Base-by-base conservation (phyloP, 78 protist species). In the Creolimax fragrantissima region DNA sequence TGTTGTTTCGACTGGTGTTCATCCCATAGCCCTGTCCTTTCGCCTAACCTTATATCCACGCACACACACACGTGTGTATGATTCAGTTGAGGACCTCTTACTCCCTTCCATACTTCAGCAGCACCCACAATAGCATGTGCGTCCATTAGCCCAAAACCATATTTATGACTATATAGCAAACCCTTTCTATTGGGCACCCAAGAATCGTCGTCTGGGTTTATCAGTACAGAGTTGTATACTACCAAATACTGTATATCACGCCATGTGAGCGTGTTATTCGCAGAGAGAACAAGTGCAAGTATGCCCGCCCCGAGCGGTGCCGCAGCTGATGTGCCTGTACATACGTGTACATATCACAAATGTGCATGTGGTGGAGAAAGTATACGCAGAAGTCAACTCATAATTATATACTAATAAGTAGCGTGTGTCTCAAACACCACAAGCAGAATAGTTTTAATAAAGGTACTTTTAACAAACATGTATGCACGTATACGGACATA, bases 301-400 rank as follows among this genome's bases (percentile, higher is more conserved):
- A 93, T 3, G 5, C 92, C 94, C 2, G 94, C 86, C 4, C 92
- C 94, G 17, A 89, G 43, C 35, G 94, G 94, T 2, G 92, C 92
- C 41, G 92, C 89, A 5, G 94, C 94, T 2, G 92, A 89, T 2
- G 94, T 93, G 88, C 35, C 4, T 3, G 37, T 67, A 88, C 35
- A 44, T 5, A 44, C 2, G 4, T 58, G 17, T 58, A 32, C 74
- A 81, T 17, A 39, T 4, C 35, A 84, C 88, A n/a, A n/a, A n/a
- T n/a, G 3, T 32, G 42, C 3, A 84, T 32, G 5, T 35, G 42
- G 88, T 42, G 42, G 42, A 6, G 5, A 3, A 84, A 44, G 5
- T n/a, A 84, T 32, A 84, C 37, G 42, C 58, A n/a, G n/a, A n/a
- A n/a, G n/a, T n/a, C n/a, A n/a, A n/a, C n/a, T n/a, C n/a, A n/a